Percentiles rank a stretch among this genome's conserved stretches.
These are phyloP conservation scores for Russula foetens DNA, from an alignment of 768 basidiomycete genomes.

Conservation along the genomic window DNA sequence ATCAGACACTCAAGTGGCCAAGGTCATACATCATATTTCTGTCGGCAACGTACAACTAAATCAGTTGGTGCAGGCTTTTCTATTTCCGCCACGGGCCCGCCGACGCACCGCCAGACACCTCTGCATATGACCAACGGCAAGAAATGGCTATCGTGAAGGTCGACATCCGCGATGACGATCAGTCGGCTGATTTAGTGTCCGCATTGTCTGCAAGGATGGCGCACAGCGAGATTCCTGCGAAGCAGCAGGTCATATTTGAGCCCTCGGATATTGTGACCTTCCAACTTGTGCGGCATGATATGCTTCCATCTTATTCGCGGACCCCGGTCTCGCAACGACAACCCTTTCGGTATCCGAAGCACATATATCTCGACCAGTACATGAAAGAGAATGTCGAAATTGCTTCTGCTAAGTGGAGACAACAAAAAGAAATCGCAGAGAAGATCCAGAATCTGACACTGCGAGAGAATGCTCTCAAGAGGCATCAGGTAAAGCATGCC, in stretches of 20 bases:
- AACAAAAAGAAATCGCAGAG: slow-evolving; percentile 34
- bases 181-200: slow-evolving; percentile 52
- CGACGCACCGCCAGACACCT: slow-evolving; percentile 28
- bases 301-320: slow-evolving; percentile 19
- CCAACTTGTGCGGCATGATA: slow-evolving; percentile 32
- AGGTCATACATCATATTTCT: slow-evolving; percentile 25
- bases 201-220: slow-evolving; percentile 27
- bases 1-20: slow-evolving; percentile 34
- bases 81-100: slow-evolving; percentile 49
- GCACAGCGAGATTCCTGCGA: slow-evolving; percentile 23
- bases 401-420: slow-evolving; percentile 29
- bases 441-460: slow-evolving; percentile 41
- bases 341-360: slow-evolving; percentile 51
- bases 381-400: slow-evolving; percentile 46
- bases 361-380: slow-evolving; percentile 68
- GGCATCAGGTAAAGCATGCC: slow-evolving; percentile 40
- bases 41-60: background rate
- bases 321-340: slow-evolving; percentile 18
- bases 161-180: slow-evolving; percentile 35
- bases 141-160: slow-evolving; percentile 45
- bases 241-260: slow-evolving; percentile 51
- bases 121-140: slow-evolving; percentile 22
- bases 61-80: slow-evolving; percentile 34
- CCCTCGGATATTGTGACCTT: slow-evolving; percentile 61
- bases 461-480: slow-evolving; percentile 41